phyloP scores from a whole-genome alignment of 169 alveolate species.

The Haemoproteus tartakovskyi region DNA sequence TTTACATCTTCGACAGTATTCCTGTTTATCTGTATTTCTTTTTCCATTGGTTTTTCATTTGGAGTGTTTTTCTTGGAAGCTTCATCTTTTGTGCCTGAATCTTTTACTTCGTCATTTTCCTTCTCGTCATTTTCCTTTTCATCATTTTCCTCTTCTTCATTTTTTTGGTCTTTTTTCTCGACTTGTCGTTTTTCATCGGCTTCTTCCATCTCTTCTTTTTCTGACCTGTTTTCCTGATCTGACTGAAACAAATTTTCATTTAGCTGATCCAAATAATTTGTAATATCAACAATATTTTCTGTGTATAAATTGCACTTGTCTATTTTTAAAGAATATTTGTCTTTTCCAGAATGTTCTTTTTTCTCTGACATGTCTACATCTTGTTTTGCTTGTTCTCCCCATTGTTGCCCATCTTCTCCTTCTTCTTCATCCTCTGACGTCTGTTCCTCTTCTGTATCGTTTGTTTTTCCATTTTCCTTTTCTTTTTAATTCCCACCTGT shows the following conservation, averaged over 20 bases:
- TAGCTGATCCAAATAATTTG: slow-evolving; percentile 38
- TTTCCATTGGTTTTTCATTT: not conserved
- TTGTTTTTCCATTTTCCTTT: not conserved
- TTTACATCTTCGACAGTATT: not conserved
- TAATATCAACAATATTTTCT: slow-evolving; percentile 46
- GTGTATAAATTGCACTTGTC: slow-evolving; percentile 57
- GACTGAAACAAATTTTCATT: slow-evolving; percentile 6
- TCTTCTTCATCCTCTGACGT: not conserved
- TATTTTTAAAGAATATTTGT: slow-evolving; percentile 25
- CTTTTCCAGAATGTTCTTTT: slow-evolving; percentile 14
- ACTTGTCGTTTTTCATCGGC: slow-evolving; percentile 63
- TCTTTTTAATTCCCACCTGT: not conserved
- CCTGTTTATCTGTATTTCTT: not conserved
- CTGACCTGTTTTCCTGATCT: slow-evolving; percentile 42
- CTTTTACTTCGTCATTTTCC: not conserved
- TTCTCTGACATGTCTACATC: slow-evolving; percentile 3
- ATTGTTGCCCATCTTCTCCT: not conserved
- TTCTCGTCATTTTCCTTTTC: not conserved
- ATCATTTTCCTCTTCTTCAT: not conserved
- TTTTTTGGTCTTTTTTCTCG: slow-evolving; percentile 54
- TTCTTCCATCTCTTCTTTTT: slow-evolving; percentile 52
- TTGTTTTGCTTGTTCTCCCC: not conserved
- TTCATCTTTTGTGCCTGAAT: not conserved
- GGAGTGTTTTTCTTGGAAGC: not conserved
- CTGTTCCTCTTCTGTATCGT: slow-evolving; percentile 1